phyloP scores from a whole-genome alignment of 202 grass and related monocot species.

The Bolboschoenoplectus hybrid region DNA sequence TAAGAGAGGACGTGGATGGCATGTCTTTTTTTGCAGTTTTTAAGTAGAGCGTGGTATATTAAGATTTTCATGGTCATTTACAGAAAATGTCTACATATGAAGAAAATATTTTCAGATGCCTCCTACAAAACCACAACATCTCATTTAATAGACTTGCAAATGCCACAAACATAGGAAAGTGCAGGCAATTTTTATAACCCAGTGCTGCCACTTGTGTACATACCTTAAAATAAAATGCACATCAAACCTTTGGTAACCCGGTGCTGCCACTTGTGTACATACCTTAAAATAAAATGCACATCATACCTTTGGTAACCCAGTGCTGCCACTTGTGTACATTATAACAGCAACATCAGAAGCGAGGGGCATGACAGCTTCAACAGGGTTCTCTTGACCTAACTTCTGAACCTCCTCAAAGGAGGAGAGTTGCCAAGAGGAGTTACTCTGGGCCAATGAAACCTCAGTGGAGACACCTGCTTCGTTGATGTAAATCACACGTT shows the following conservation, averaged over 20 bases:
- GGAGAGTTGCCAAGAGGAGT: conserved; percentile 61
- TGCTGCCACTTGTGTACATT: conserved; percentile 99
- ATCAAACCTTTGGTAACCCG: conserved; percentile 90
- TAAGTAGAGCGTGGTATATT: background rate
- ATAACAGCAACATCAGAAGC: conserved; percentile 80
- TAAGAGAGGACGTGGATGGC: background rate
- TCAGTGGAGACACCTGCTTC: conserved; percentile 76
- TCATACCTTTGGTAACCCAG: conserved; percentile 95
- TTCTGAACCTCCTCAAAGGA: conserved; percentile 84
- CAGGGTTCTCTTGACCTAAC: conserved; percentile 63
- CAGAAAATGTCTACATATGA: background rate
- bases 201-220: conserved; percentile 98
- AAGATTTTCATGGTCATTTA: background rate
- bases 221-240: conserved; percentile 33
- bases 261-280: conserved; percentile 99
- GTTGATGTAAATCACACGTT: conserved; percentile 79
- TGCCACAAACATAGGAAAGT: conserved; percentile 12
- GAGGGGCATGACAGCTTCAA: conserved; percentile 61
- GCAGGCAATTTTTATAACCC: conserved; percentile 51
- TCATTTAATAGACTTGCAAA: background rate
- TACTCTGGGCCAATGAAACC: conserved; percentile 70
- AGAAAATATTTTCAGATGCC: conserved; percentile 18
- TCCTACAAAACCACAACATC: background rate
- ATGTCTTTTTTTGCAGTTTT: background rate
- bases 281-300: conserved; percentile 12